Evolutionary conservation across 2,329 filamentous ascomycete genomes (phyloP).

Genomic region (Colletotrichum destructivum): DNA sequence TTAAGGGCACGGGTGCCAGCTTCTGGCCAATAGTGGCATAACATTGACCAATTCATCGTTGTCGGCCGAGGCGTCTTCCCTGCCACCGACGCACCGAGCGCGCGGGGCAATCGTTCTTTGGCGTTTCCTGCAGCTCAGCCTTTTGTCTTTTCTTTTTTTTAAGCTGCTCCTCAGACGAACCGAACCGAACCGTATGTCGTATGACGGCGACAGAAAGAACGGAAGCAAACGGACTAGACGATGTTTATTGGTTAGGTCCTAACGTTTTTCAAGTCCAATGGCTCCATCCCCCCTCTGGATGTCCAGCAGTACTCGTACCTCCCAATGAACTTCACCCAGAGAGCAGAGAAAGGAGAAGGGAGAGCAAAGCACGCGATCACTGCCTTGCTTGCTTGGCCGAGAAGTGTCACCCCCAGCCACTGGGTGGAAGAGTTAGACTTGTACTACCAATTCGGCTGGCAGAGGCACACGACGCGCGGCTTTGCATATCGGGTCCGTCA

Average conservation of each 20-base stretch:
- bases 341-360: no score
- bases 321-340: no score
- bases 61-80: constrained; percentile 1
- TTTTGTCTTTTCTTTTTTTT: not conserved
- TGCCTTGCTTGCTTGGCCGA: constrained; percentile 30
- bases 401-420: constrained; percentile 9
- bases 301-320: no score
- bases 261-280: not conserved
- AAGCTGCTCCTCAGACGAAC: not conserved
- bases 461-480: constrained; percentile 36
- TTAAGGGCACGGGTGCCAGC: no score
- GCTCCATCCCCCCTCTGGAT: not conserved
- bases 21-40: constrained; percentile 24
- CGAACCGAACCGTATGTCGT: no score
- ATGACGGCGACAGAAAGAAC: not conserved
- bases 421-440: not conserved
- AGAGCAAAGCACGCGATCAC: constrained; percentile 24
- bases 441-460: constrained; percentile 6
- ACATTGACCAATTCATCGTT: constrained; percentile 9
- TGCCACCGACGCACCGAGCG: constrained; percentile 13
- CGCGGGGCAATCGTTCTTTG: constrained; percentile 21
- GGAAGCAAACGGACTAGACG: not conserved
- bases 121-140: not conserved
- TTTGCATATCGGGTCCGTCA: constrained; percentile 11
- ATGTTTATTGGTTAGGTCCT: not conserved